These are phyloP conservation scores for Fusarium chuoi DNA, from an alignment of 2,329 filamentous ascomycete genomes.

Conservation along the genomic window DNA sequence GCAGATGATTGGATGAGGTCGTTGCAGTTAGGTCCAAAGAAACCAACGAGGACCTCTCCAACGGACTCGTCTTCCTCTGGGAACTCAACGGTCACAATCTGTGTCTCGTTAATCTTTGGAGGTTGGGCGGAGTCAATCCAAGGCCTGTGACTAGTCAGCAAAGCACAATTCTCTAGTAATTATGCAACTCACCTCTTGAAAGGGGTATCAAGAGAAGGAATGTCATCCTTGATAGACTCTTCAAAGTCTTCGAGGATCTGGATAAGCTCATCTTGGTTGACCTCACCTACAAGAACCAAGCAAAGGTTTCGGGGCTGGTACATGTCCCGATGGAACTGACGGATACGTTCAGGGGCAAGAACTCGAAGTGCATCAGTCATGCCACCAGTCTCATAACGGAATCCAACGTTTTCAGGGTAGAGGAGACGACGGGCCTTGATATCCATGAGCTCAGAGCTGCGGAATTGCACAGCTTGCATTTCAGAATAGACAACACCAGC, in stretches of 20 bases:
- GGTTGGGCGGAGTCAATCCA: constrained; percentile 91
- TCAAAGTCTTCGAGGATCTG: constrained; percentile 89
- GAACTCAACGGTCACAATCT: constrained; percentile 85
- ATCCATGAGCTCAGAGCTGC: constrained; percentile 86
- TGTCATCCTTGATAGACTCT: constrained; percentile 82
- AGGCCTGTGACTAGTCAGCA: constrained; percentile 58
- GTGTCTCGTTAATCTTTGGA: constrained; percentile 75
- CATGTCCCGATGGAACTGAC: constrained; percentile 96
- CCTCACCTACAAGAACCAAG: constrained; percentile 89
- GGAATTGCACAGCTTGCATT: constrained; percentile 96
- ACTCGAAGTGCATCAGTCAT: constrained; percentile 93
- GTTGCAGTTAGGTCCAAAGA: constrained; percentile 85
- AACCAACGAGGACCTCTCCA: constrained; percentile 86
- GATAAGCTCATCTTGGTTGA: constrained; percentile 83
- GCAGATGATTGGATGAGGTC: constrained; percentile 76
- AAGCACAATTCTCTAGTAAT: background rate
- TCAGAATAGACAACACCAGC: constrained; percentile 98
- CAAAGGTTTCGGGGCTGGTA: constrained; percentile 97
- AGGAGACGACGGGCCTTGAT: constrained; percentile 80
- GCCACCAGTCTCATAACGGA: constrained; percentile 97
- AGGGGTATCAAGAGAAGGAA: constrained; percentile 77
- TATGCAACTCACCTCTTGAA: constrained; percentile 70
- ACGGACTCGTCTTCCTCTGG: constrained; percentile 96
- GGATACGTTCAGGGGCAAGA: constrained; percentile 87
- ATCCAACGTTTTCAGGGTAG: constrained; percentile 90